These are phyloP conservation scores for Ophiobolus disseminans DNA, from an alignment of 2,329 filamentous ascomycete species.

Conservation along the genomic window DNA sequence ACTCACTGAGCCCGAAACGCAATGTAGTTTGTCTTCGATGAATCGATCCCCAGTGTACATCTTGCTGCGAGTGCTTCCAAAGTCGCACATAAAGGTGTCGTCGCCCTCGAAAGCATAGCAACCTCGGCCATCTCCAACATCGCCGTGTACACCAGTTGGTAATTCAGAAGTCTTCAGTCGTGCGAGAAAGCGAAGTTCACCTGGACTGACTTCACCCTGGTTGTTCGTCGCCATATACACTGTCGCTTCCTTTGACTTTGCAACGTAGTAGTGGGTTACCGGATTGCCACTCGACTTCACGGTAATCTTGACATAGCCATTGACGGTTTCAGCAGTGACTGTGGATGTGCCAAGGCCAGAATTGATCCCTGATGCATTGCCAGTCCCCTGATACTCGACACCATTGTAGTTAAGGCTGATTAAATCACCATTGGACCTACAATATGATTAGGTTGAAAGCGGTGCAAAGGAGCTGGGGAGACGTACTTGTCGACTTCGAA, in stretches of 20 bases:
- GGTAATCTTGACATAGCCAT: slow-evolving; percentile 32
- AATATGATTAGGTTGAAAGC: neutral
- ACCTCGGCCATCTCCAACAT: slow-evolving; percentile 27
- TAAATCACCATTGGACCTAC: slow-evolving; percentile 29
- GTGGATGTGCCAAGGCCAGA: slow-evolving; percentile 29
- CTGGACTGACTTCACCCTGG: slow-evolving; percentile 29
- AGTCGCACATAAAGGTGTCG: slow-evolving; percentile 30
- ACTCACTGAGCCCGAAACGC: slow-evolving; percentile 29
- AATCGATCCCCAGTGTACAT: slow-evolving; percentile 34
- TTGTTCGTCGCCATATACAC: slow-evolving; percentile 35
- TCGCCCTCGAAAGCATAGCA: slow-evolving; percentile 32
- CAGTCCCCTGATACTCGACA: slow-evolving; percentile 29
- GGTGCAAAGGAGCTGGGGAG: neutral
- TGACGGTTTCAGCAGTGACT: slow-evolving; percentile 30
- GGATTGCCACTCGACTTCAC: slow-evolving; percentile 23
- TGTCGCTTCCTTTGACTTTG: slow-evolving; percentile 26
- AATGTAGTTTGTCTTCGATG: slow-evolving; percentile 32
- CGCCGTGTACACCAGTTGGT: slow-evolving; percentile 28
- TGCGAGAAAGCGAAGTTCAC: slow-evolving; percentile 25
- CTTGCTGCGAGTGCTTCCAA: slow-evolving; percentile 28
- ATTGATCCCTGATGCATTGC: slow-evolving; percentile 29
- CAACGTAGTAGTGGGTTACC: slow-evolving; percentile 32
- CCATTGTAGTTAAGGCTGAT: slow-evolving; percentile 31
- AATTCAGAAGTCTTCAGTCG: slow-evolving; percentile 16
- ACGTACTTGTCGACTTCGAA: slow-evolving; percentile 28